Conservation (phyloP, 176 grass and related monocot genomes). For the Juncus effusus region DNA sequence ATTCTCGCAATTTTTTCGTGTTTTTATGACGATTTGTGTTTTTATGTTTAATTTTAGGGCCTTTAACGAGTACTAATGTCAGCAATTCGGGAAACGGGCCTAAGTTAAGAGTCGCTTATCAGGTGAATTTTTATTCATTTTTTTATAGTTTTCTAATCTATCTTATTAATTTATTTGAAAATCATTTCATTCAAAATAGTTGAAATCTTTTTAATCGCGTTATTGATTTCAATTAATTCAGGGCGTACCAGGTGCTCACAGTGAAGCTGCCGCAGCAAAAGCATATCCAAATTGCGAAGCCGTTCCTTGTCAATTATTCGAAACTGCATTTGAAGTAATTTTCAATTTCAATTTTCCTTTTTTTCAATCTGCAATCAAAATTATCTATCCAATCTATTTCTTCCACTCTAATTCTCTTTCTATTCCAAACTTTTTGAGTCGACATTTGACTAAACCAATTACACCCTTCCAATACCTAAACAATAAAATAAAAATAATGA, state of each 20-base stretch:
- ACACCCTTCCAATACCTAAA: no score
- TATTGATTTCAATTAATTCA: constrained; percentile 24
- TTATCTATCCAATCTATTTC: no score
- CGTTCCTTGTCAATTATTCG: constrained; percentile 74
- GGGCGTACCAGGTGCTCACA: constrained; percentile 70
- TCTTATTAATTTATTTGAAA: background rate
- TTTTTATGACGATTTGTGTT: background rate
- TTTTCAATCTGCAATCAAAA: constrained; percentile 8
- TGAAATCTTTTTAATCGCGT: background rate
- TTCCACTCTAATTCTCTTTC: no score
- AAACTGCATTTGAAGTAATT: constrained; percentile 62
- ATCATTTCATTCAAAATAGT: no score
- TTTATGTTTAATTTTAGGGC: constrained; percentile 31
- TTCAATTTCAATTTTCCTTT: constrained; percentile 1
- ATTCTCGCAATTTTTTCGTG: background rate
- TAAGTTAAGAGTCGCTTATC: constrained; percentile 58
- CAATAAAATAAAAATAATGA: no score
- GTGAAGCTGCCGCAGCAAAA: constrained; percentile 72
- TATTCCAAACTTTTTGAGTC: no score
- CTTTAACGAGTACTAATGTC: constrained; percentile 47
- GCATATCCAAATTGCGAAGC: constrained; percentile 72
- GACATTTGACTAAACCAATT: no score
- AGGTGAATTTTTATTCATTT: constrained; percentile 34
- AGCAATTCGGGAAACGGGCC: constrained; percentile 28
- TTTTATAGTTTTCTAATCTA: background rate